These are phyloP conservation scores for Tylopilus rubrobrunneus DNA, from an alignment of 768 basidiomycete genomes.

Conservation along the genomic window DNA sequence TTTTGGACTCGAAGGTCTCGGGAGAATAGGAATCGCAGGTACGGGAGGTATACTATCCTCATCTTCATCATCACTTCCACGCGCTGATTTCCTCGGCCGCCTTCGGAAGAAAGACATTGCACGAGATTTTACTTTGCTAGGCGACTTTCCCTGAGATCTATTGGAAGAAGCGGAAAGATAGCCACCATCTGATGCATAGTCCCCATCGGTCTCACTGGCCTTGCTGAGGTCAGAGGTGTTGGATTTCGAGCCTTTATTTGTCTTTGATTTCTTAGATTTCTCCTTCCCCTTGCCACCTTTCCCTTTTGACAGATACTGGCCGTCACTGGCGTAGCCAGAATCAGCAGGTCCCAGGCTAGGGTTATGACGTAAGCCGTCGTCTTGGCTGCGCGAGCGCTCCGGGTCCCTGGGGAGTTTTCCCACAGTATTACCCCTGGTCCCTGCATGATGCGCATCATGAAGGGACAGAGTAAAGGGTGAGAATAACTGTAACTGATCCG, in stretches of 20 bases:
- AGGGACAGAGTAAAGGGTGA: slow-evolving; percentile 20
- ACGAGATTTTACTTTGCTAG: slow-evolving; percentile 28
- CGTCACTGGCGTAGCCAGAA: slow-evolving; percentile 28
- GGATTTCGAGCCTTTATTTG: slow-evolving; percentile 16
- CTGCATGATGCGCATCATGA: not conserved
- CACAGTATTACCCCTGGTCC: not conserved
- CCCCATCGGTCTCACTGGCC: slow-evolving; percentile 19
- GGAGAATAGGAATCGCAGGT: slow-evolving; percentile 27
- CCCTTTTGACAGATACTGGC: slow-evolving; percentile 29
- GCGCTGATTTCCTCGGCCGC: slow-evolving; percentile 23
- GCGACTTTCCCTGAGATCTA: slow-evolving; percentile 29
- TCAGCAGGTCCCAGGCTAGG: slow-evolving; percentile 18
- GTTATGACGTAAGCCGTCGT: slow-evolving; percentile 13
- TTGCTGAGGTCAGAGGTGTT: slow-evolving; percentile 15
- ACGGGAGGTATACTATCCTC: slow-evolving; percentile 29
- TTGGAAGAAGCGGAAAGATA: slow-evolving; percentile 33
- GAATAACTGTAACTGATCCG: slow-evolving; percentile 28
- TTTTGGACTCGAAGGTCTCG: slow-evolving; percentile 28
- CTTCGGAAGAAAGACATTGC: slow-evolving; percentile 33
- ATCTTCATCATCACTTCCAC: slow-evolving; percentile 30
- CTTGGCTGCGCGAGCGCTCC: slow-evolving; percentile 21
- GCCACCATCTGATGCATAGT: slow-evolving; percentile 28
- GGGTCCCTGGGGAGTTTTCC: slow-evolving; percentile 8
- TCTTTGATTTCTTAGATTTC: slow-evolving; percentile 19
- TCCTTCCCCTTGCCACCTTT: slow-evolving; percentile 15